phyloP scores from a whole-genome alignment of 2,329 filamentous ascomycete species.

The Colletotrichum tabaci region DNA sequence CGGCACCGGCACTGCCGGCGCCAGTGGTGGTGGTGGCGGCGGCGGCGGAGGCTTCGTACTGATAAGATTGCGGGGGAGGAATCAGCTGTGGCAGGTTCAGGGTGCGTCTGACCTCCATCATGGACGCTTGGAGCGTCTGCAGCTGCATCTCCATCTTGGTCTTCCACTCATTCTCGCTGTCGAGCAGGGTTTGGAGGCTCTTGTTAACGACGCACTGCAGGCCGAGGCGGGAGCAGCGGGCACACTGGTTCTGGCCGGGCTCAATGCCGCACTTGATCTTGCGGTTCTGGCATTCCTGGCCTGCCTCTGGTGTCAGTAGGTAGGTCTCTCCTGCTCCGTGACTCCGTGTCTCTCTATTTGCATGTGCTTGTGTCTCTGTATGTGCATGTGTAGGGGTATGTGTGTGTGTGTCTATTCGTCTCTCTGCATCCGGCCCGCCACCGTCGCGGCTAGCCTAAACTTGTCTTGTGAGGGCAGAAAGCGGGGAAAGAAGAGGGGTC shows the following conservation, averaged over 20 bases:
- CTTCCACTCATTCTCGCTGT: constrained; percentile 65
- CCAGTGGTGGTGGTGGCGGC: no score
- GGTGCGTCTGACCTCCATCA: constrained; percentile 47
- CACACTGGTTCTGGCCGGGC: constrained; percentile 60
- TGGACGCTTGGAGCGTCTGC: constrained; percentile 46
- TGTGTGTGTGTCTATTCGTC: no score
- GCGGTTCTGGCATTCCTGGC: constrained; percentile 64
- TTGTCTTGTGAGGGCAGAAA: neutral
- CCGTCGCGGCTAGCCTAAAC: neutral
- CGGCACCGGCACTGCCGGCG: no score
- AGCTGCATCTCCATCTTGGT: constrained; percentile 49
- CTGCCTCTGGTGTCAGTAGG: constrained; percentile 35
- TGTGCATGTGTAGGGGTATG: neutral
- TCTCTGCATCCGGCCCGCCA: no score
- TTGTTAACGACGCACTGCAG: constrained; percentile 69
- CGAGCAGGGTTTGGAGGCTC: constrained; percentile 68
- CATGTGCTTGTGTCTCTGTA: neutral
- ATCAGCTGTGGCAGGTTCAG: constrained; percentile 43
- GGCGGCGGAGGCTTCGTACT: neutral
- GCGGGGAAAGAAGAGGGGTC: neutral
- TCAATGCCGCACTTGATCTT: constrained; percentile 70
- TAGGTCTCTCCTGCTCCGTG: no score
- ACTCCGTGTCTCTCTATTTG: no score
- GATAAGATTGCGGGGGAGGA: constrained; percentile 7
- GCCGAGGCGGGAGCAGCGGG: constrained; percentile 64